A percentile compares a stretch with the other conserved stretches of the same genome.
phyloP scores from a whole-genome alignment of 306 rosid genomes.

The Ceratonia siliqua region DNA sequence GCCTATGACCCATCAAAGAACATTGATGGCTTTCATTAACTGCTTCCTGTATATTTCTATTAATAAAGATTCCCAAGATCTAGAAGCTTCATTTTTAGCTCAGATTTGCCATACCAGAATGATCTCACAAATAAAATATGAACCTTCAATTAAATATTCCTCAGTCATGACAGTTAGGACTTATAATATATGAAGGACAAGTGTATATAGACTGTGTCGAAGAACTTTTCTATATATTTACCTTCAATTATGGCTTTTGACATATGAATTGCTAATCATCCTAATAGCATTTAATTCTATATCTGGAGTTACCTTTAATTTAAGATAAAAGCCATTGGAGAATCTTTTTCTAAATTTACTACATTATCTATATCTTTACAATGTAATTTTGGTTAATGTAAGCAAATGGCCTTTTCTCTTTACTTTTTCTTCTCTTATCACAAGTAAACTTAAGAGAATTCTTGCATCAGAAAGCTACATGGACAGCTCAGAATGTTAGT shows the following conservation, averaged over 20 bases:
- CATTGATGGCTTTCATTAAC: not conserved
- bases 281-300: too few relatives aligned
- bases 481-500: too few relatives aligned
- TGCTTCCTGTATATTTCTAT: not conserved
- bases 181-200: not conserved
- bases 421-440: too few relatives aligned
- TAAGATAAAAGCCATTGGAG: not conserved
- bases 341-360: not conserved
- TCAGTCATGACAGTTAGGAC: not conserved
- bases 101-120: not conserved
- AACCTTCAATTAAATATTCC: constrained; percentile 14
- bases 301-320: too few relatives aligned
- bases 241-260: not conserved
- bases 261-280: not conserved
- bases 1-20: too few relatives aligned
- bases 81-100: not conserved
- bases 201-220: not conserved
- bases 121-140: not conserved
- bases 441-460: too few relatives aligned
- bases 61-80: too few relatives aligned
- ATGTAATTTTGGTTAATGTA: constrained; percentile 15
- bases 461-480: too few relatives aligned
- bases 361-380: constrained; percentile 3
- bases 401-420: constrained; percentile 15
- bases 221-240: not conserved